Percentiles rank a stretch among this genome's conserved stretches.
Conservation (phyloP, 2,329 filamentous ascomycete species). For the Lecanoromycetidae sp. region DNA sequence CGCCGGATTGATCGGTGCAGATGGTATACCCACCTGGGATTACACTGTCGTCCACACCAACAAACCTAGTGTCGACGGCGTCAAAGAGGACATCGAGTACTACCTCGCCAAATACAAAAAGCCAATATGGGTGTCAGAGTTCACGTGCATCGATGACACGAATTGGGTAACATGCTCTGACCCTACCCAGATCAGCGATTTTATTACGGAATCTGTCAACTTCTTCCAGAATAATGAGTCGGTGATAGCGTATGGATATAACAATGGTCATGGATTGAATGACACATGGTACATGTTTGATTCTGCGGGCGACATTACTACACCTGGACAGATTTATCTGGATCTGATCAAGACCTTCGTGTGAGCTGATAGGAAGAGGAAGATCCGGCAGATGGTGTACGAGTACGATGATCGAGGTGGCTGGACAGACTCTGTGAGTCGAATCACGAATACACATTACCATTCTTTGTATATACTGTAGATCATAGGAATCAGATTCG, state of each 20-base stretch:
- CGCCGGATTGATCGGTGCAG: background rate
- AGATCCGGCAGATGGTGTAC: background rate
- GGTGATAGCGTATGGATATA: slow-evolving; percentile 3
- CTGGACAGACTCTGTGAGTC: too few relatives aligned
- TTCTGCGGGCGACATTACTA: background rate
- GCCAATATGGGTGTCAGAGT: slow-evolving; percentile 21
- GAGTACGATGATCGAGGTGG: too few relatives aligned
- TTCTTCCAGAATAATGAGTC: background rate
- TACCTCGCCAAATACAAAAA: slow-evolving; percentile 20
- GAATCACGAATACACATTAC: too few relatives aligned
- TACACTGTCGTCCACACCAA: slow-evolving; percentile 24
- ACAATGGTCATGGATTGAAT: background rate
- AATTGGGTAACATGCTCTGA: slow-evolving; percentile 9
- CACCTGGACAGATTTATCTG: background rate
- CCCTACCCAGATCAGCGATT: background rate
- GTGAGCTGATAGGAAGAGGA: background rate
- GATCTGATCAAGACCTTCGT: background rate
- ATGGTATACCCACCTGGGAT: slow-evolving; percentile 18
- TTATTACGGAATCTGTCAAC: background rate
- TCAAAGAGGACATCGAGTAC: slow-evolving; percentile 21
- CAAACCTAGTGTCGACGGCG: slow-evolving; percentile 20
- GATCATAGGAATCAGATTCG: too few relatives aligned
- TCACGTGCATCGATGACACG: slow-evolving; percentile 16
- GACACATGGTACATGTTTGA: background rate
- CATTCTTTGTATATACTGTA: too few relatives aligned